Percentiles rank a stretch among this genome's conserved stretches.
Evolutionary conservation across 225 moss, liverwort and hornwort genomes (phyloP).

Genomic region (Anthoceros angustus): DNA sequence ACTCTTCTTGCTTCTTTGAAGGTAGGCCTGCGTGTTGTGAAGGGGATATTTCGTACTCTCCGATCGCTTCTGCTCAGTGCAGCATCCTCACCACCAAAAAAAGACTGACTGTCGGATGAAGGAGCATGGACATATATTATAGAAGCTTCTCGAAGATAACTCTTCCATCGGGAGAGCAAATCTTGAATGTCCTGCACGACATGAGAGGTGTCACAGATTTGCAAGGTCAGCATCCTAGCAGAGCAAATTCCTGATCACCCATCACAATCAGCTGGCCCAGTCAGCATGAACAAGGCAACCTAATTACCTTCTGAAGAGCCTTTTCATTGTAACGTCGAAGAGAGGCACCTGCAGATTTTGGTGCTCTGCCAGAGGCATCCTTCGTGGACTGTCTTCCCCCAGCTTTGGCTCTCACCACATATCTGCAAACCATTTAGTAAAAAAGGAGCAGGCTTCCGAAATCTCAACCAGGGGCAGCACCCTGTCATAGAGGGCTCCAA

Average conservation of each 20-base stretch:
- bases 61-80: slow-evolving; percentile 55
- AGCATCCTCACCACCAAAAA: slow-evolving; percentile 70
- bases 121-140: slow-evolving; percentile 90
- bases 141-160: slow-evolving; percentile 59
- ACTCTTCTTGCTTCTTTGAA: slow-evolving; percentile 86
- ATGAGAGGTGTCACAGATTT: neutral
- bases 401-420: slow-evolving; percentile 99
- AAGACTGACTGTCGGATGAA: slow-evolving; percentile 76
- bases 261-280: neutral
- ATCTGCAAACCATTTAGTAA: slow-evolving; percentile 29
- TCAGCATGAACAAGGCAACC: slow-evolving; percentile 2
- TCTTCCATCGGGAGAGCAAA: slow-evolving; percentile 61
- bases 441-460: neutral
- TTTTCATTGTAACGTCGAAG: slow-evolving; percentile 97
- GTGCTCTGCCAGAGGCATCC: slow-evolving; percentile 74
- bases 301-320: slow-evolving; percentile 80
- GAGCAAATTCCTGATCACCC: neutral
- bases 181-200: slow-evolving; percentile 70
- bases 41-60: slow-evolving; percentile 74
- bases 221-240: neutral
- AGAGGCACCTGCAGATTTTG: slow-evolving; percentile 95
- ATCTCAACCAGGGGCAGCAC: too few species aligned
- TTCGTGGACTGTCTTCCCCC: slow-evolving; percentile 92
- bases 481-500: neutral
- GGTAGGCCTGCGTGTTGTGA: slow-evolving; percentile 86